Evolutionary conservation across 2,329 filamentous ascomycete species (phyloP).

Genomic region (Cercospora sesami): DNA sequence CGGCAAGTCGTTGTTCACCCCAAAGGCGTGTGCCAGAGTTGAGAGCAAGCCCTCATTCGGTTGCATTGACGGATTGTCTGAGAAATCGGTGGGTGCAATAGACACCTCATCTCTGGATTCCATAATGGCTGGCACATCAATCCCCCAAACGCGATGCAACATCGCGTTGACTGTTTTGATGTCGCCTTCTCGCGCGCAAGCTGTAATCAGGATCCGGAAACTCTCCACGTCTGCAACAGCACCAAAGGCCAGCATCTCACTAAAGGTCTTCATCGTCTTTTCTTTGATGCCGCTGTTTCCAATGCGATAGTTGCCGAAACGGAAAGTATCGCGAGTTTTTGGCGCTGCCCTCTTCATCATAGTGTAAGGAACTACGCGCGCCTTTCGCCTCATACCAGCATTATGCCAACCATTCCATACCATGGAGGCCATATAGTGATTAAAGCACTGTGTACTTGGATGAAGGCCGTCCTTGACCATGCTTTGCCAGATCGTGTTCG

Average conservation of each 20-base stretch:
- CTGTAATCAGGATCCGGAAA: slow-evolving; percentile 56
- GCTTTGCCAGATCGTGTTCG: slow-evolving; percentile 50
- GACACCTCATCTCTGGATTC: slow-evolving; percentile 35
- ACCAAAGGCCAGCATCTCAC: slow-evolving; percentile 50
- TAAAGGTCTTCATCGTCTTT: slow-evolving; percentile 44
- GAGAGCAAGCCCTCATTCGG: slow-evolving; percentile 62
- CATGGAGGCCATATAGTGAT: slow-evolving; percentile 54
- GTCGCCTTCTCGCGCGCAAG: slow-evolving; percentile 55
- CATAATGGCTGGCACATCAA: slow-evolving; percentile 50
- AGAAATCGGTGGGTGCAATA: slow-evolving; percentile 43
- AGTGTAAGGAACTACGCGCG: slow-evolving; percentile 41
- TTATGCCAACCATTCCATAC: slow-evolving; percentile 45
- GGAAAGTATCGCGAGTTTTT: background rate
- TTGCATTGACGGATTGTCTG: slow-evolving; percentile 54
- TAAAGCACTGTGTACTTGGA: slow-evolving; percentile 56
- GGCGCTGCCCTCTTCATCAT: slow-evolving; percentile 24
- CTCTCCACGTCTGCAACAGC: slow-evolving; percentile 53
- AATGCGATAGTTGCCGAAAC: slow-evolving; percentile 32
- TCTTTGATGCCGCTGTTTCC: slow-evolving; percentile 36
- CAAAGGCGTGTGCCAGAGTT: slow-evolving; percentile 67
- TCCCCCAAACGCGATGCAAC: slow-evolving; percentile 56
- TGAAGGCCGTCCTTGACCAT: slow-evolving; percentile 43
- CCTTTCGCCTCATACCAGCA: slow-evolving; percentile 44
- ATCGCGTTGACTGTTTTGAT: slow-evolving; percentile 49
- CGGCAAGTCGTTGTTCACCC: slow-evolving; percentile 64